These are phyloP conservation scores for Prunus kanzakura DNA, from an alignment of 306 rosid genomes.

Conservation along the genomic window DNA sequence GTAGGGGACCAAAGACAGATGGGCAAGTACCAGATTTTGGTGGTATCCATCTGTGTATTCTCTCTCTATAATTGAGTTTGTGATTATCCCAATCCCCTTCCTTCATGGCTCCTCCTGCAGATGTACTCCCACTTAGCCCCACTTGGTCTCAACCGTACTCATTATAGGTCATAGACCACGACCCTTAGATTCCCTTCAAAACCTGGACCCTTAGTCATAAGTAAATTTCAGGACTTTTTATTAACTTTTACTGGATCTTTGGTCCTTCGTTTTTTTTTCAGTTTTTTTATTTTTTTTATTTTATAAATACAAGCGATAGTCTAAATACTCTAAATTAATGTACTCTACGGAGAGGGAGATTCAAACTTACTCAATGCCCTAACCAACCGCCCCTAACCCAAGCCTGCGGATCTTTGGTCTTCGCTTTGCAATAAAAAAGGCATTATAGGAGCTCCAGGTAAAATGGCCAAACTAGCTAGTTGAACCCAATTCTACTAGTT, in stretches of 20 bases:
- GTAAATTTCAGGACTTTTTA: constrained; percentile 5
- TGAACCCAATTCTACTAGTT: constrained; percentile 10
- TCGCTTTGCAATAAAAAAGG: not conserved
- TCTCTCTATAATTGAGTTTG: constrained; percentile 46
- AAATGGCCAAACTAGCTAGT: not conserved
- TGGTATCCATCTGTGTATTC: constrained; percentile 40
- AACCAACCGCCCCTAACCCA: too few relatives aligned
- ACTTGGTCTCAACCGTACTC: constrained; percentile 30
- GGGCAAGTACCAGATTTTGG: constrained; percentile 43
- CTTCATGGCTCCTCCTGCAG: constrained; percentile 38
- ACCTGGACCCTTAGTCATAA: constrained; percentile 5
- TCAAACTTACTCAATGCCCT: too few relatives aligned
- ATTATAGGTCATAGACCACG: constrained; percentile 27
- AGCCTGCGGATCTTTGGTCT: too few relatives aligned
- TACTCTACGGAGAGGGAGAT: too few relatives aligned
- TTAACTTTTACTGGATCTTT: not conserved
- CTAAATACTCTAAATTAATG: too few relatives aligned
- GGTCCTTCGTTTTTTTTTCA: too few relatives aligned
- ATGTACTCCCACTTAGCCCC: constrained; percentile 38
- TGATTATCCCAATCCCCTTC: constrained; percentile 38
- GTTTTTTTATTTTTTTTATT: too few relatives aligned
- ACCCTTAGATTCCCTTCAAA: constrained; percentile 34
- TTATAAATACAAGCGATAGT: too few relatives aligned
- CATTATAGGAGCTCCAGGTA: too few relatives aligned
- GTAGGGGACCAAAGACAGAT: constrained; percentile 59